phyloP scores from a whole-genome alignment of 306 rosid genomes.

The Cucurbita pepo region DNA sequence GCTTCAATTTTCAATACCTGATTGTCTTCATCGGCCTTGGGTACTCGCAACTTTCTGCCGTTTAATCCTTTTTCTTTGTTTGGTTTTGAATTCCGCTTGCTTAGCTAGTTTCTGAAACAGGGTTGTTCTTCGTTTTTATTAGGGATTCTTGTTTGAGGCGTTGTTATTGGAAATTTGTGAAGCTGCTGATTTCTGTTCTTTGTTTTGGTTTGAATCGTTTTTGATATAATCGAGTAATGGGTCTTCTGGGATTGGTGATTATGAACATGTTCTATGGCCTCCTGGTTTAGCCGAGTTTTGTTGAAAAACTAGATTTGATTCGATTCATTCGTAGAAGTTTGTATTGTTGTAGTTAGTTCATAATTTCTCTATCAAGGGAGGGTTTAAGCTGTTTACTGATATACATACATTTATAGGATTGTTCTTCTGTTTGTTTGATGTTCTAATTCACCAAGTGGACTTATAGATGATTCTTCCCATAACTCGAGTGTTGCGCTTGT shows the following conservation, averaged over 20 bases:
- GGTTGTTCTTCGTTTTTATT: not conserved
- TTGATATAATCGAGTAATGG: conserved; percentile 27
- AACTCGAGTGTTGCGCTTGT: too few relatives aligned
- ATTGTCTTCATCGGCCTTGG: conserved; percentile 2
- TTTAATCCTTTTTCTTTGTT: not conserved
- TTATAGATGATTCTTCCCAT: not conserved
- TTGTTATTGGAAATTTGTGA: not conserved
- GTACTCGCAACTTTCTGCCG: conserved; percentile 5
- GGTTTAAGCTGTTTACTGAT: not conserved
- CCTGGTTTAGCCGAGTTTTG: not conserved
- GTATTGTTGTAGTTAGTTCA: not conserved
- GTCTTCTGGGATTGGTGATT: not conserved
- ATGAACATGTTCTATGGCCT: not conserved
- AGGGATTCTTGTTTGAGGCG: not conserved
- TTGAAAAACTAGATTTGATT: not conserved
- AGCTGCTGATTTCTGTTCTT: not conserved
- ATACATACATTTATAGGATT: not conserved
- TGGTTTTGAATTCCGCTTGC: not conserved
- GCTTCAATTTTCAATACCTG: not conserved
- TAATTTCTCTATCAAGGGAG: not conserved
- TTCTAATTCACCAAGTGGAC: not conserved
- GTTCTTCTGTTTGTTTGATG: not conserved
- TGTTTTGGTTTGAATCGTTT: not conserved
- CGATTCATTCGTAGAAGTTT: not conserved
- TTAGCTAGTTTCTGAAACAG: not conserved